Conservation (phyloP, 1,139 yeast genomes). For the Geotrichum europaeum region DNA sequence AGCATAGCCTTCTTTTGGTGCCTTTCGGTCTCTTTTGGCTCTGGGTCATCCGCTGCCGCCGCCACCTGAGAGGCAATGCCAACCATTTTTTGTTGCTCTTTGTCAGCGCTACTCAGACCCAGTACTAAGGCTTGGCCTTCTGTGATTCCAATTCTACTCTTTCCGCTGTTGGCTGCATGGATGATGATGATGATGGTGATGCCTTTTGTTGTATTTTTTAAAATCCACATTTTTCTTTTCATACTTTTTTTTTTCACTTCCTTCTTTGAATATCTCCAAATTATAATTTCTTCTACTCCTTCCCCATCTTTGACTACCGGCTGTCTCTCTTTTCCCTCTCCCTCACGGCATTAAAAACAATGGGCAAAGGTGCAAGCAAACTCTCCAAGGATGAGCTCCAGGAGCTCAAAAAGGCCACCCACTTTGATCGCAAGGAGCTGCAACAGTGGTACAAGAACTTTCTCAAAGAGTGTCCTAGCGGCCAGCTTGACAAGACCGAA, state of each 20-base stretch:
- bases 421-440: constrained; percentile 86
- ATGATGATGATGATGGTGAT: not conserved
- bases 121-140: not conserved
- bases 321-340: not conserved
- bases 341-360: constrained; percentile 27
- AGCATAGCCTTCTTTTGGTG: not conserved
- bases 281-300: not conserved
- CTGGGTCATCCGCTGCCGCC: not conserved
- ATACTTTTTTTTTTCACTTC: not conserved
- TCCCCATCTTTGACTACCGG: not conserved
- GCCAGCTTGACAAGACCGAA: constrained; percentile 80
- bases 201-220: not conserved
- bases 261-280: not conserved
- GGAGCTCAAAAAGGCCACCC: constrained; percentile 76
- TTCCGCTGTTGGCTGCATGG: not conserved
- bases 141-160: not conserved
- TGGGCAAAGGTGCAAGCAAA: constrained; percentile 96
- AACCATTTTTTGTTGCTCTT: not conserved
- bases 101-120: not conserved
- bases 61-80: not conserved
- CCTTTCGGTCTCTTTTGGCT: not conserved
- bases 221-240: not conserved
- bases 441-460: constrained; percentile 99
- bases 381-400: constrained; percentile 85
- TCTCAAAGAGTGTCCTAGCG: constrained; percentile 86